Conservation (phyloP, 2,329 filamentous ascomycete species). For the Apiospora saccharicola region DNA sequence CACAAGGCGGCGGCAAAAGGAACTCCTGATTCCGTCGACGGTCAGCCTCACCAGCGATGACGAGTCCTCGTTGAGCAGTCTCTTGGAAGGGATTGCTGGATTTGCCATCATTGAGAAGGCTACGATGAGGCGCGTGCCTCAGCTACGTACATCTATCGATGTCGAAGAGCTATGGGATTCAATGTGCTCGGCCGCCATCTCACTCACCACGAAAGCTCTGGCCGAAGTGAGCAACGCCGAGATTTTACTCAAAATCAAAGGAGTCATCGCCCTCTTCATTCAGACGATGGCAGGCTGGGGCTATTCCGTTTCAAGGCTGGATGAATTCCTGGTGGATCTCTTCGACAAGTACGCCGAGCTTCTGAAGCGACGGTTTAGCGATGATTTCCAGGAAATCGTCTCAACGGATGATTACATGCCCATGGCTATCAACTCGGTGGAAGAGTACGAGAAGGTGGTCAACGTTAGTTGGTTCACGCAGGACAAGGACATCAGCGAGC, state of each 20-base stretch:
- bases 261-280: conserved; percentile 90
- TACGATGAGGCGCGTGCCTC: conserved; percentile 86
- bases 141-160: conserved; percentile 82
- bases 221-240: conserved; percentile 87
- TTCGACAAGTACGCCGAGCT: conserved; percentile 95
- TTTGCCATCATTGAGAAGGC: conserved; percentile 97
- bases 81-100: conserved; percentile 92
- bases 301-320: conserved; percentile 82
- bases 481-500: conserved; percentile 76
- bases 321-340: conserved; percentile 83
- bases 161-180: conserved; percentile 99
- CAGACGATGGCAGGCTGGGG: conserved; percentile 99
- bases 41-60: conserved; percentile 84
- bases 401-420: conserved; percentile 99
- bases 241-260: conserved; percentile 91
- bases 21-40: conserved; percentile 79
- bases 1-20: conserved; percentile 89
- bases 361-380: conserved; percentile 88
- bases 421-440: conserved; percentile 89
- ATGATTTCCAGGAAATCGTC: conserved; percentile 89
- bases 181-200: conserved; percentile 89
- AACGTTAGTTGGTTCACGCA: conserved; percentile 96
- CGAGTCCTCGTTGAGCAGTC: conserved; percentile 83
- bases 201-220: conserved; percentile 80
- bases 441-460: conserved; percentile 95